Evolutionary conservation across 768 basidiomycete genomes (phyloP), one percentile per base, ranked within the genome.

Genomic region (Zangia roseola): DNA sequence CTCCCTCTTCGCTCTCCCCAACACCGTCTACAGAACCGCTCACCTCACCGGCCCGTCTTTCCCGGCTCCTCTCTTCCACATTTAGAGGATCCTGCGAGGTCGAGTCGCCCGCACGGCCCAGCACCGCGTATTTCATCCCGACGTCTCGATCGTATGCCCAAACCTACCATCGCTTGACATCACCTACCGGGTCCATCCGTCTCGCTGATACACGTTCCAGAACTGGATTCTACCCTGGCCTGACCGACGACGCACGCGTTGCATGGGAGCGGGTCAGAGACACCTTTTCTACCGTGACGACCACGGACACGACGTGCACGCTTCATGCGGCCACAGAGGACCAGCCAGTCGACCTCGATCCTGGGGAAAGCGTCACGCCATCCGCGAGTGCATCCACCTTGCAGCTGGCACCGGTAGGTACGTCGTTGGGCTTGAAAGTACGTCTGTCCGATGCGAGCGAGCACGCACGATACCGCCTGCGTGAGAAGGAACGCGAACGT

Each of bases 371-470:
- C n/a, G n/a, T 24, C 10, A 31, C 30, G 30, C 10, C 12, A 2
- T 13, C 13, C 7, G 30, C 30, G 35, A 26, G 17, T 10, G 40
- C 6, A 6, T 13, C 33, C 19, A 5, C 26, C 21, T 2, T 14
- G 30, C 28, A 28, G 28, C 28, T 10, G 12, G 28, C 28, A 28
- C 30, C 13, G 30, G 30, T n/a, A n/a, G 60, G 60, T 1, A 62
- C 56, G 0, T 0, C 21, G 33, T 25, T 60, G 25, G 60, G 54
- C 6, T 21, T 62, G 30, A 60, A 49, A 21, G 2, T 62, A 20
- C 61, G 61, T 28, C 33, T 60, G 28, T 62, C 61, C 38, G 58
- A 62, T 26, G 61, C 61, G 21, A 61, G 58, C 43, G 58, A 63
- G 37, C 58, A 58, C 24, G 58, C 52, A 6, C 49, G 24, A 1